A percentile compares a stretch with the other conserved stretches of the same genome.
These are phyloP conservation scores for Colletotrichum lentis DNA, from an alignment of 2,329 filamentous ascomycete species.

Conservation along the genomic window DNA sequence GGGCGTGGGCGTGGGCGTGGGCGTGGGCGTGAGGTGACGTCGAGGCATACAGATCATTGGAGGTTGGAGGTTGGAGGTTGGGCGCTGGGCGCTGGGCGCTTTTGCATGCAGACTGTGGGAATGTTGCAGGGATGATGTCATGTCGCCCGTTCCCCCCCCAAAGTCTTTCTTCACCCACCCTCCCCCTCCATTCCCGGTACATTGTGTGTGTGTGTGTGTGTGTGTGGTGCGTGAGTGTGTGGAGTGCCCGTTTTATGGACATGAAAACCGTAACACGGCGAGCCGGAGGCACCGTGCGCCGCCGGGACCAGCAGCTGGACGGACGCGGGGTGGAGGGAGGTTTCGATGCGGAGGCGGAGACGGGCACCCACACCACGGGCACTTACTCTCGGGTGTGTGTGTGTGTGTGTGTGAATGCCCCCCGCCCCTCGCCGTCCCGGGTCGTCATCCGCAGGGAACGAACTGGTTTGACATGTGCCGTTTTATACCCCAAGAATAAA, in stretches of 20 bases:
- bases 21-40: conserved; percentile 10
- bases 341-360: conserved; percentile 31
- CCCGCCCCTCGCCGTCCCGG: conserved; percentile 12
- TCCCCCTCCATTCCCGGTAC: not conserved
- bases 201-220: not conserved
- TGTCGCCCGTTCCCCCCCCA: not conserved
- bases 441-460: too few species aligned
- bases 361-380: not conserved
- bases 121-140: conserved; percentile 24
- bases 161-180: conserved; percentile 11
- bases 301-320: conserved; percentile 10
- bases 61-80: conserved; percentile 2
- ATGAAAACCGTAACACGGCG: not conserved
- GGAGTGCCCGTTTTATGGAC: conserved; percentile 18
- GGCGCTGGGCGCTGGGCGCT: not conserved
- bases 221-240: not conserved
- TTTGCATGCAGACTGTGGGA: conserved; percentile 1
- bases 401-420: not conserved
- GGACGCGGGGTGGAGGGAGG: not conserved
- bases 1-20: too few species aligned
- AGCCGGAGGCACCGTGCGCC: conserved; percentile 25
- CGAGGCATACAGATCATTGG: not conserved
- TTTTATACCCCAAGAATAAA: conserved; percentile 22
- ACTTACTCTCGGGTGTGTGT: not conserved
- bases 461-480: conserved; percentile 4